phyloP scores from a whole-genome alignment of 305 asterid species.

The Fraxinus dipetala region DNA sequence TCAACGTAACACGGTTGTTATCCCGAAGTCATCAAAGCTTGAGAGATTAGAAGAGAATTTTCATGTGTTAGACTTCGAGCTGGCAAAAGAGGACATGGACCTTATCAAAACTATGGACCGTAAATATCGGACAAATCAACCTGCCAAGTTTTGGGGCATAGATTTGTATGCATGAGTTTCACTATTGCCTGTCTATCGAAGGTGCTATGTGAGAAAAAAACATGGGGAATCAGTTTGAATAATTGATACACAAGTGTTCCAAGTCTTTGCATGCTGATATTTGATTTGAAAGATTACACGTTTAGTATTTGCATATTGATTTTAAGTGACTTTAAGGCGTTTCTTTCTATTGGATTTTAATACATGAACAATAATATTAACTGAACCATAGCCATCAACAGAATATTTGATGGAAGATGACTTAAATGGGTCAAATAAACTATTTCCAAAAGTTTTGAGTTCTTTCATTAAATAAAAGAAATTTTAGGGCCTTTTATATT shows the following conservation, averaged over 20 bases:
- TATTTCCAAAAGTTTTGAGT: not conserved
- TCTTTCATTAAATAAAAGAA: not conserved
- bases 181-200: not conserved
- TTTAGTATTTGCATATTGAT: not conserved
- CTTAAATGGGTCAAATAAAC: not conserved
- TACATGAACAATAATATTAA: not conserved
- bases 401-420: not conserved
- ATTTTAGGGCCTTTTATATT: not conserved
- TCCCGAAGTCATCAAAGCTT: constrained; percentile 63
- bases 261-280: not conserved
- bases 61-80: constrained; percentile 46
- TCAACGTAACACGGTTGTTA: constrained; percentile 52
- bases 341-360: not conserved
- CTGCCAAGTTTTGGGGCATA: constrained; percentile 56
- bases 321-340: not conserved
- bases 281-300: not conserved
- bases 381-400: not conserved
- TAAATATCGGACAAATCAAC: constrained; percentile 45
- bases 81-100: constrained; percentile 54
- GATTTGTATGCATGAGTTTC: constrained; percentile 43
- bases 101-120: constrained; percentile 46
- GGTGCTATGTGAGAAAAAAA: not conserved
- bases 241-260: not conserved
- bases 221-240: not conserved
- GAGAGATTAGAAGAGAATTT: constrained; percentile 59